These are phyloP conservation scores for Raffaelea arxii DNA, from an alignment of 2,329 filamentous ascomycete genomes.

Conservation along the genomic window DNA sequence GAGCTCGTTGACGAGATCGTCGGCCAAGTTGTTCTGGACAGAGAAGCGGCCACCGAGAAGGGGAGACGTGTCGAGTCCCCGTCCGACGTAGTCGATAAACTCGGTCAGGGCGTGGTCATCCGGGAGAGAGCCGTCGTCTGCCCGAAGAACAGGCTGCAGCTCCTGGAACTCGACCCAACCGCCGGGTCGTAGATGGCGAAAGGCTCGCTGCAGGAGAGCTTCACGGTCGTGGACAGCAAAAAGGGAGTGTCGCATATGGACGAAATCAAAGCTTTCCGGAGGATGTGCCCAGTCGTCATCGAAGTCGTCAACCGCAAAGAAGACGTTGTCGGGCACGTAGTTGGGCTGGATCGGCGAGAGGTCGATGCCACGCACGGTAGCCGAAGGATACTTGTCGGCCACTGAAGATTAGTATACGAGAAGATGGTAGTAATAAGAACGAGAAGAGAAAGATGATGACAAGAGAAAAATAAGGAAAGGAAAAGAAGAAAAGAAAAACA, in stretches of 20 bases:
- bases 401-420: constrained; percentile 21
- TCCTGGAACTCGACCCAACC: constrained; percentile 42
- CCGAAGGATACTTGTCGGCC: constrained; percentile 34
- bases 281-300: constrained; percentile 41
- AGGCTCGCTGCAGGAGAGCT: constrained; percentile 31
- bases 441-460: background rate
- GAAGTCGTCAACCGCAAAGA: constrained; percentile 42
- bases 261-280: constrained; percentile 35
- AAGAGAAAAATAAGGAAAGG: background rate
- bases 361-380: constrained; percentile 37
- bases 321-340: constrained; percentile 40
- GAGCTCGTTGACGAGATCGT: constrained; percentile 24
- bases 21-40: background rate
- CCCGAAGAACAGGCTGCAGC: constrained; percentile 28
- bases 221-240: constrained; percentile 33
- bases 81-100: constrained; percentile 29
- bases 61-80: constrained; percentile 18
- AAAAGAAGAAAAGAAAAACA: background rate
- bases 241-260: constrained; percentile 37
- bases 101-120: constrained; percentile 34
- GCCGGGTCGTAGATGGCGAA: constrained; percentile 39
- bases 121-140: constrained; percentile 34
- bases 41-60: constrained; percentile 4
- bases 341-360: constrained; percentile 43
- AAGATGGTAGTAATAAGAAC: background rate